These are phyloP conservation scores for Solanum pennellii DNA, from an alignment of 257 asterid genomes.

Conservation along the genomic window DNA sequence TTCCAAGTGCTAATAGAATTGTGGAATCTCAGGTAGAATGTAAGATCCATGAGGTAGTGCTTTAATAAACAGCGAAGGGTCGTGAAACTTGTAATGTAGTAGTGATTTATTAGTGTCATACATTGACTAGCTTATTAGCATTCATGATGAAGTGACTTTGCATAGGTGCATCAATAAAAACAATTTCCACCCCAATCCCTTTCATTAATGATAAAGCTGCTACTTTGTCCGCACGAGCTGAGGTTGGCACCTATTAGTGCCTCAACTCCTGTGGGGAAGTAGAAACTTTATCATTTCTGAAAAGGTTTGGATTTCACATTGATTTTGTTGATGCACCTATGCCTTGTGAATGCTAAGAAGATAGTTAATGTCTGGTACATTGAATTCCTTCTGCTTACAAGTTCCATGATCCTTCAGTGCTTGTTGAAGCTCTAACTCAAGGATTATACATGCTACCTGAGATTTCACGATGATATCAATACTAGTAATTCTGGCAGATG, in stretches of 20 bases:
- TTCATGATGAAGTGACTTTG: background rate
- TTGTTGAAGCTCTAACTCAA: background rate
- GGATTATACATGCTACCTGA: background rate
- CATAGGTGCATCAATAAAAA: background rate
- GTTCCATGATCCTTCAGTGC: background rate
- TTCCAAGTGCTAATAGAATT: too few species aligned
- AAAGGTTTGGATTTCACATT: background rate
- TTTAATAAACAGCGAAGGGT: background rate
- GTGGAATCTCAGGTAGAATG: too few species aligned
- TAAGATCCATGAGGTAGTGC: too few species aligned
- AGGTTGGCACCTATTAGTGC: background rate
- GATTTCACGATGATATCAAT: too few species aligned
- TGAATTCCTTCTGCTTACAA: background rate
- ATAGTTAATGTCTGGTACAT: too few species aligned
- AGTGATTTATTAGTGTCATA: background rate
- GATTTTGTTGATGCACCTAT: background rate
- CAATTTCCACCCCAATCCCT: background rate
- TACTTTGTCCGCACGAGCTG: too few species aligned
- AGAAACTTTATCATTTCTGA: too few species aligned
- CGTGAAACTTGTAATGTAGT: background rate
- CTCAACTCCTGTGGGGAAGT: background rate
- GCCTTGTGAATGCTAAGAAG: background rate
- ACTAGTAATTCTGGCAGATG: background rate
- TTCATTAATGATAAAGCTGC: background rate
- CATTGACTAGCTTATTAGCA: background rate